Base-by-base conservation (phyloP, 2,329 filamentous ascomycete species). In the Colletotrichum gigasporum region DNA sequence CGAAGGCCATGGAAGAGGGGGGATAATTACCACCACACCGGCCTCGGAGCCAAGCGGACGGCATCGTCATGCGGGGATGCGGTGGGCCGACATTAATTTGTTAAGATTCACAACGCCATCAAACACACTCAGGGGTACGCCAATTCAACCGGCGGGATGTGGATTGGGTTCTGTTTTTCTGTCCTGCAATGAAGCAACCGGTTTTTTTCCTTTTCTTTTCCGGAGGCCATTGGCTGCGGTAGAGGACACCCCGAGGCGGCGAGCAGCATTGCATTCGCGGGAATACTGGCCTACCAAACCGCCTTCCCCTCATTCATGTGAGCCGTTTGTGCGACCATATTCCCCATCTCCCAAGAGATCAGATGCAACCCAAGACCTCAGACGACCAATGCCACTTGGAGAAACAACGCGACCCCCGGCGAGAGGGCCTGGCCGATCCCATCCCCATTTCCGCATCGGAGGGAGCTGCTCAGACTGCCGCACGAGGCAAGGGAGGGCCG, bases 281-380 rank as follows among this genome's bases (percentile, higher is more conserved):
- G 41, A 47, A 56, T 47, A 37, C 11, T 52, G 3, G 4, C 16
- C 11, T 24, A 3, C 16, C 39, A 24, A 37, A 45, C 41, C 12
- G 18, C 18, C 18, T 56, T 39, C 56, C 61, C 54, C 61, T 61
- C 56, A 61, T 28, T 22, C 20, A 8, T 2, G 22, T 20, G 48
- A 18, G 34, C 16, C 30, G 18, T 18, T 39, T 20, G 30, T 26
- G 41, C 44, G 28, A 20, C 32, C 56, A 52, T 26, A 2, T 45
- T 41, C 47, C 47, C 54, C 55, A 50, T 51, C 37, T 41, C 41
- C 47, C 61, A 64, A 61, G 56, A 54, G 56, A 54, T 64, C 42
- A 10, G 48, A 54, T 61, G 61, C 6, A 61, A 64, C 61, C 56
- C 48, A 18, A 47, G 24, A n/a, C n/a, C n/a, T n/a, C n/a, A n/a